phyloP scores from a whole-genome alignment of 2,329 filamentous ascomycete genomes.

The Colletotrichum sp. region DNA sequence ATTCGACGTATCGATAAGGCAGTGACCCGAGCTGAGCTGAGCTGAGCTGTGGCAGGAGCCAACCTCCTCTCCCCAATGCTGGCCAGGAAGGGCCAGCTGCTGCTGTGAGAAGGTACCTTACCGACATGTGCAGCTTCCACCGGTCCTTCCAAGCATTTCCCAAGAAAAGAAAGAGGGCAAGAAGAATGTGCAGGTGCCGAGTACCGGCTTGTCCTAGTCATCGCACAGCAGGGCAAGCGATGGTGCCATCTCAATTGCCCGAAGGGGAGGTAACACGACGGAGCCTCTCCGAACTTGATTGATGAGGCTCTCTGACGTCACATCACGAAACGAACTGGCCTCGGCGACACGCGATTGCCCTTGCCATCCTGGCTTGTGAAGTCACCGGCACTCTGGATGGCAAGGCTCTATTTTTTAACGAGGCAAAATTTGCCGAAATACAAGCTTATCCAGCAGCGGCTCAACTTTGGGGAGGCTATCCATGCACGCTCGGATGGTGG shows the following conservation, averaged over 20 bases:
- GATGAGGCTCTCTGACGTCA: neutral
- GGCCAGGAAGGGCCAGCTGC: neutral
- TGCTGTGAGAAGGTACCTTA: neutral
- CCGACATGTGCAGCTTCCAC: neutral
- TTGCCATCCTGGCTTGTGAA: neutral
- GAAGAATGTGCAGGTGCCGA: conserved; percentile 4
- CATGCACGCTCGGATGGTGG: neutral
- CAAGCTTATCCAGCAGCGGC: neutral
- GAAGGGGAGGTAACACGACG: neutral
- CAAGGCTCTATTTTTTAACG: neutral
- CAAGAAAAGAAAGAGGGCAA: neutral
- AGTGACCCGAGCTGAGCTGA: neutral
- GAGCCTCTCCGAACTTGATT: neutral
- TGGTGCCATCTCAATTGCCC: neutral
- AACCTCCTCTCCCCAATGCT: neutral
- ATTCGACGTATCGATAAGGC: neutral
- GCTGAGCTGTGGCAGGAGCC: neutral
- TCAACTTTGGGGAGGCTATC: neutral
- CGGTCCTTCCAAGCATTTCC: neutral
- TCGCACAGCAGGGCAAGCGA: neutral
- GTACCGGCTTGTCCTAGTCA: conserved; percentile 4
- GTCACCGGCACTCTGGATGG: neutral
- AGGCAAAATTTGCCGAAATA: neutral
- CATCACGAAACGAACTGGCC: neutral
- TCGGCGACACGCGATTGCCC: neutral